These are phyloP conservation scores for Saprolegnia parasitica DNA, from an alignment of 352 stramenopile genomes.

Conservation along the genomic window DNA sequence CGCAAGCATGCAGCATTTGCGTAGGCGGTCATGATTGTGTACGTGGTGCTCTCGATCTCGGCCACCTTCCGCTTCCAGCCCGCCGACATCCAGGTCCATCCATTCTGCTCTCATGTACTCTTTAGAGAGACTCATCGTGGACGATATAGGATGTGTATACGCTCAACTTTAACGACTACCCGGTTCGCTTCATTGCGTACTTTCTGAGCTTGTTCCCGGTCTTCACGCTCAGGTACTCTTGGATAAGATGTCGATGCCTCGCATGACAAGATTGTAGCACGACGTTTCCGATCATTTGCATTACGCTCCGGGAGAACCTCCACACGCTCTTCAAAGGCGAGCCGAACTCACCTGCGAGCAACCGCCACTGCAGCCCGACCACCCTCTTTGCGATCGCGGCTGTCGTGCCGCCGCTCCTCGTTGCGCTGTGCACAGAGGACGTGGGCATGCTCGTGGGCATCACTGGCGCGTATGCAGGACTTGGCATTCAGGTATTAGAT, in stretches of 20 bases:
- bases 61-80: slow-evolving; percentile 77
- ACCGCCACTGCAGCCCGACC: slow-evolving; percentile 40
- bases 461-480: slow-evolving; percentile 76
- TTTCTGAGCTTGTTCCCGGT: slow-evolving; percentile 85
- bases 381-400: slow-evolving; percentile 58
- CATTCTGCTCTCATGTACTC: background rate
- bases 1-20: slow-evolving; percentile 9
- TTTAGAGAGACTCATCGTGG: background rate
- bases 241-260: background rate
- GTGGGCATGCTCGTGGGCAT: slow-evolving; percentile 85
- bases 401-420: slow-evolving; percentile 67
- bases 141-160: slow-evolving; percentile 79
- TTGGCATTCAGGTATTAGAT: slow-evolving; percentile 82
- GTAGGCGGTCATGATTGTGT: slow-evolving; percentile 72
- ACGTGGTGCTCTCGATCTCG: slow-evolving; percentile 70
- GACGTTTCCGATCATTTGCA: slow-evolving; percentile 81
- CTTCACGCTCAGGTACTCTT: slow-evolving; percentile 67
- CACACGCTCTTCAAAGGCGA: slow-evolving; percentile 58
- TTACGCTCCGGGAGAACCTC: slow-evolving; percentile 83
- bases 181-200: slow-evolving; percentile 72
- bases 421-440: slow-evolving; percentile 85
- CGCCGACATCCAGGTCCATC: slow-evolving; percentile 66
- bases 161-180: slow-evolving; percentile 84
- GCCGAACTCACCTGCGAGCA: slow-evolving; percentile 37
- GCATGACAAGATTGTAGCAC: slow-evolving; percentile 37